Percentiles rank a stretch among this genome's conserved stretches.
Evolutionary conservation across 2,329 filamentous ascomycete species (phyloP).

Genomic region (Fusarium sp.): DNA sequence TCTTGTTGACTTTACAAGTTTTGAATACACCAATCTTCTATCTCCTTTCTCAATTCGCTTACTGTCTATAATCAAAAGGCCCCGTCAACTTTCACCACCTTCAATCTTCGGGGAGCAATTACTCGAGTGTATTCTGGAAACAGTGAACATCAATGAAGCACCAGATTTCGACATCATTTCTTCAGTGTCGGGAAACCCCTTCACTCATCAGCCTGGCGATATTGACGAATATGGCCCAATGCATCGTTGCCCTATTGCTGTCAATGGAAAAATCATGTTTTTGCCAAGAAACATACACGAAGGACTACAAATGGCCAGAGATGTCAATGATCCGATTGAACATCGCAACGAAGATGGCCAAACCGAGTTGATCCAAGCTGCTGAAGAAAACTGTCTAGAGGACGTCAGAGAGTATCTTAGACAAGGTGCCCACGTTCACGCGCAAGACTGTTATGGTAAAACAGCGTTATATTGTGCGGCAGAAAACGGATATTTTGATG

Average conservation of each 20-base stretch:
- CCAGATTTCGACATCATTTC: slow-evolving; percentile 6
- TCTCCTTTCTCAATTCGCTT: slow-evolving; percentile 5
- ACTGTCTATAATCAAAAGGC: slow-evolving; percentile 1
- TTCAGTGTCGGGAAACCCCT: slow-evolving; percentile 1
- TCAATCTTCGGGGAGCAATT: not conserved
- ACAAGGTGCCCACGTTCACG: not conserved
- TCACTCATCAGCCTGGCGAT: not conserved
- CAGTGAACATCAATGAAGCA: not conserved
- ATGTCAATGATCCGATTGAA: not conserved
- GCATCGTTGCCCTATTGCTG: slow-evolving; percentile 3
- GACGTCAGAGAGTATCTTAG: not conserved
- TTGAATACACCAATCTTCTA: not conserved
- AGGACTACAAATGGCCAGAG: slow-evolving; percentile 2
- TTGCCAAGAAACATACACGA: slow-evolving; percentile 1
- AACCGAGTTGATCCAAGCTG: slow-evolving; percentile 1
- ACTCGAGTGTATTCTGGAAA: not conserved
- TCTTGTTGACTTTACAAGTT: not conserved
- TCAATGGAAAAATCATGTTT: slow-evolving; percentile 7
- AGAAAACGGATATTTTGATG: not conserved
- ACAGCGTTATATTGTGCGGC: slow-evolving; percentile 13
- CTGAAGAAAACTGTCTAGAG: not conserved
- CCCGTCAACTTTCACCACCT: slow-evolving; percentile 1
- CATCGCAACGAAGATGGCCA: not conserved
- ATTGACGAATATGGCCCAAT: not conserved
- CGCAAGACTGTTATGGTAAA: not conserved